Evolutionary conservation across 148 eudicot species (phyloP), one percentile per base, ranked within the genome.

Genomic region (Diospyros lotus): DNA sequence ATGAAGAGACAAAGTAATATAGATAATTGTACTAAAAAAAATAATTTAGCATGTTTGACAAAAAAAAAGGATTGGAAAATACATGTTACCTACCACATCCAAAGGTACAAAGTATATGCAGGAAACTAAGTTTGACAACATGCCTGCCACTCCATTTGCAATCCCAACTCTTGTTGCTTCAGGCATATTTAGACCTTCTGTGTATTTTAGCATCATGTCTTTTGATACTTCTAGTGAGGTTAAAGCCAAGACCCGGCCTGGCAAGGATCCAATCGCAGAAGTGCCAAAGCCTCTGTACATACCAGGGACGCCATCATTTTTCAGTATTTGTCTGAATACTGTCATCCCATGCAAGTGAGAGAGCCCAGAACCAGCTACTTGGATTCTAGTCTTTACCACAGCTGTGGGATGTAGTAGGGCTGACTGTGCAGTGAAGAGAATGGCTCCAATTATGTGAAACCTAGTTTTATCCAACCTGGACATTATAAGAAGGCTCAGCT

Each of bases 341-440:
- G 88, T 79, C n/a, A 71, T 64, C 18, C 90, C 97, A 43, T 59
- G 67, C 77, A 78, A 81, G 28, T 80, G 84, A 71, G 88, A 82
- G 13, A 85, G 64, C 42, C 78, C 87, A 15, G 86, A 84, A 76
- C 78, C 81, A 72, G 82, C 87, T 58, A 91, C 93, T 74, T 91
- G 97, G 91, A 91, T 86, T 77, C 93, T 83, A 1, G 97, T 91
- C 80, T 91, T 91, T 38, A 91, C 86, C 59, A 91, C 90, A n/a
- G 87, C 80, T 6, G 89, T 84, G 10, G 93, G 97, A 75, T 91
- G 91, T 50, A 91, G 83, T 66, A 87, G 68, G 41, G 89, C 93
- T 45, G 82, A 82, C 69, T 89, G 93, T 53, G 77, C 88, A 10
- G 94, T 88, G 73, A 92, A 92, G 14, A 92, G 89, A 64, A 89